Evolutionary conservation across 441 rosid species (phyloP).

Genomic region (Eruca vesicaria): DNA sequence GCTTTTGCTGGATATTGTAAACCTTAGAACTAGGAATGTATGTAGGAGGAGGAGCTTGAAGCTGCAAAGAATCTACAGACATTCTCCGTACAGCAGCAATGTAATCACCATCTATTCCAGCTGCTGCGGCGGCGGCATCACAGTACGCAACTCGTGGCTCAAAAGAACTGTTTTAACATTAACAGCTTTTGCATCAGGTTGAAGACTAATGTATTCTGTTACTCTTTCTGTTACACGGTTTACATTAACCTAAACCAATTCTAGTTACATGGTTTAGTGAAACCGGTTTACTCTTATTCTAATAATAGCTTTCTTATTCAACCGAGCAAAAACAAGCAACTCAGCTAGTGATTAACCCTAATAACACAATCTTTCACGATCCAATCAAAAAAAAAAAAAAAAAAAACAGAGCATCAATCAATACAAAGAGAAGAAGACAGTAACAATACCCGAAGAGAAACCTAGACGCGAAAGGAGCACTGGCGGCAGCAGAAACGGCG

Average conservation of each 20-base stretch:
- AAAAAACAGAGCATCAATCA: not conserved
- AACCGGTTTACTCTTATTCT: too few species aligned
- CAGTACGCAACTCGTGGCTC: conserved; percentile 74
- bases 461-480: conserved; percentile 73
- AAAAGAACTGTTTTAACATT: conserved; percentile 48
- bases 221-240: too few species aligned
- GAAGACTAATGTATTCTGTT: too few species aligned
- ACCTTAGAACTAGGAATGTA: conserved; percentile 55
- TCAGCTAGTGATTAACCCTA: not conserved
- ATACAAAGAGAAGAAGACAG: not conserved
- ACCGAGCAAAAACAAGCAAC: not conserved
- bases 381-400: conserved; percentile 14
- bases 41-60: conserved; percentile 41
- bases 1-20: conserved; percentile 69
- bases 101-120: conserved; percentile 54
- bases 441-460: conserved; percentile 71
- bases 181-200: too few species aligned
- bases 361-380: not conserved
- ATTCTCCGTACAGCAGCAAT: conserved; percentile 44
- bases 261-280: too few species aligned
- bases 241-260: too few species aligned
- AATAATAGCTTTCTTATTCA: not conserved
- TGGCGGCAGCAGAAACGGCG: conserved; percentile 57
- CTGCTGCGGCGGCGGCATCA: conserved; percentile 55
- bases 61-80: conserved; percentile 43